Conservation (phyloP, 2,329 filamentous ascomycete genomes). For the Fusarium nisikadoi region DNA sequence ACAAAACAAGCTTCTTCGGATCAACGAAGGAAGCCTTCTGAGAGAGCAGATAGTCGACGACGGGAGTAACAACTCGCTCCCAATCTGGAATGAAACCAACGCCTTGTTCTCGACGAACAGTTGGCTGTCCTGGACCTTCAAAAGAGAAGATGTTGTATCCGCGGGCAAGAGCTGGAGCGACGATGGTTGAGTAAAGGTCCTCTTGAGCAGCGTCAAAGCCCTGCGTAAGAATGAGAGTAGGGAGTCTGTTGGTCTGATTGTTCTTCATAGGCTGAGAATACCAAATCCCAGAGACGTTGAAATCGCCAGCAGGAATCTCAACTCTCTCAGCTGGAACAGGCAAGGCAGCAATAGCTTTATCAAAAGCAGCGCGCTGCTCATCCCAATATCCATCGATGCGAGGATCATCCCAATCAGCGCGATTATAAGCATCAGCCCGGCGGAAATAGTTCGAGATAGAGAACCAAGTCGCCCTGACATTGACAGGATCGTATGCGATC, state of each 20-base stretch:
- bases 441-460: constrained; percentile 56
- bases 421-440: constrained; percentile 55
- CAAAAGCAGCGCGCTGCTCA: constrained; percentile 50
- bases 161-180: constrained; percentile 8
- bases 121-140: constrained; percentile 30
- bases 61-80: constrained; percentile 14
- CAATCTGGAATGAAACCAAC: constrained; percentile 30
- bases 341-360: constrained; percentile 51
- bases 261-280: constrained; percentile 42
- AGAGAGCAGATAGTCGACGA: constrained; percentile 5
- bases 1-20: not conserved
- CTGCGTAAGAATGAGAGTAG: constrained; percentile 13
- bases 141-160: constrained; percentile 23
- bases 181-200: constrained; percentile 10
- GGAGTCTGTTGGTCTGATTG: not conserved
- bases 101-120: constrained; percentile 12
- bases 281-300: constrained; percentile 52
- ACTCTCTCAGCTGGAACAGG: constrained; percentile 51
- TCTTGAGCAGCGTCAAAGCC: constrained; percentile 33
- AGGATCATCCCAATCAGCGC: constrained; percentile 54
- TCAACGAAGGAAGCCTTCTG: constrained; percentile 6
- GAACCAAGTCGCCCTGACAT: constrained; percentile 47
- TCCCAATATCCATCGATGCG: constrained; percentile 53
- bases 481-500: constrained; percentile 34
- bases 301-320: constrained; percentile 42